These are phyloP conservation scores for Penstemon eatonii DNA, from an alignment of 257 asterid genomes.

Conservation along the genomic window DNA sequence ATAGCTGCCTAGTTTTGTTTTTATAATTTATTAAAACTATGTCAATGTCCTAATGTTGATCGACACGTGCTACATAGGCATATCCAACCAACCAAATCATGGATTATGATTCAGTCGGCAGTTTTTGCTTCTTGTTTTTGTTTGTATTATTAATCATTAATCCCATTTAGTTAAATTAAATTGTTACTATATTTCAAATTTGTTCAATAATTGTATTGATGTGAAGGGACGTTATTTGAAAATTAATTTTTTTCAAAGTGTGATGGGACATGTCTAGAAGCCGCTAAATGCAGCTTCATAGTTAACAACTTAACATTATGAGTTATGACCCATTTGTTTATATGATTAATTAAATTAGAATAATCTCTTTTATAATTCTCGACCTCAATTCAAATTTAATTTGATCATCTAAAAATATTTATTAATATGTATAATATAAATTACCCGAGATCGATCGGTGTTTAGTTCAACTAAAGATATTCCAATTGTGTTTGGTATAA, in stretches of 20 bases:
- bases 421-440: too few relatives aligned
- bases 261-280: conserved; percentile 22
- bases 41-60: background rate
- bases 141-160: background rate
- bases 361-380: too few relatives aligned
- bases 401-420: too few relatives aligned
- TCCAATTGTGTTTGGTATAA: too few relatives aligned
- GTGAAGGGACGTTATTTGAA: conserved; percentile 19
- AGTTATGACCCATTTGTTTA: too few relatives aligned
- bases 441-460: too few relatives aligned
- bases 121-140: background rate
- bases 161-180: background rate
- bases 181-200: background rate
- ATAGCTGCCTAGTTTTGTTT: conserved; percentile 7
- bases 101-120: conserved; percentile 24
- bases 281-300: background rate
- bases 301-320: too few relatives aligned
- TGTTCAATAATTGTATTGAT: conserved; percentile 23
- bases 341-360: too few relatives aligned
- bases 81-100: conserved; percentile 19
- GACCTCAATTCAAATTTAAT: too few relatives aligned
- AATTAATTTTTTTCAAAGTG: conserved; percentile 12
- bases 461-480: too few relatives aligned
- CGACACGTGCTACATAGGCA: conserved; percentile 2
- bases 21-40: background rate